These are phyloP conservation scores for Phyllosticta ampelicida DNA, from an alignment of 2,329 filamentous ascomycete species.

Conservation along the genomic window DNA sequence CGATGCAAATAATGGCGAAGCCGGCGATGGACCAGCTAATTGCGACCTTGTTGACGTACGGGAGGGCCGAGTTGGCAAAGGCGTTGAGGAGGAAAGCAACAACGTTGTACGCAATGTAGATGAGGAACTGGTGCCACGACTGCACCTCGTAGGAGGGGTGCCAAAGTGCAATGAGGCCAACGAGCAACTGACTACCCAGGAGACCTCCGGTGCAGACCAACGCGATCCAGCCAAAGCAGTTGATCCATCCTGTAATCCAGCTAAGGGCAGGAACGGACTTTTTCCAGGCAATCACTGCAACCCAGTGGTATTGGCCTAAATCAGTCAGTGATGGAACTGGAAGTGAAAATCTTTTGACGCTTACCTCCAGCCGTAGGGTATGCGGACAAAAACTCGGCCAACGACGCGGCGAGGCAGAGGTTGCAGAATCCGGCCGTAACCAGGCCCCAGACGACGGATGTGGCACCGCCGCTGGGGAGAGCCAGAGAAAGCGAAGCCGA, in stretches of 20 bases:
- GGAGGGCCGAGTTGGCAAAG: constrained; percentile 51
- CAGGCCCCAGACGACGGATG: constrained; percentile 61
- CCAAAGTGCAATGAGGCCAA: constrained; percentile 54
- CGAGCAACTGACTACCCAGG: constrained; percentile 55
- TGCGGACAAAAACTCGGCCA: constrained; percentile 61
- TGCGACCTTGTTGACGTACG: constrained; percentile 55
- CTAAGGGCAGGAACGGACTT: constrained; percentile 51
- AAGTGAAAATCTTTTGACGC: not conserved
- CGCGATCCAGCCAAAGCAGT: constrained; percentile 58
- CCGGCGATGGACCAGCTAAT: constrained; percentile 62
- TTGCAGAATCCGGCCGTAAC: constrained; percentile 51
- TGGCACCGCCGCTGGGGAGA: constrained; percentile 60
- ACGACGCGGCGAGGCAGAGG: constrained; percentile 54
- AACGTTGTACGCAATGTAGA: constrained; percentile 55
- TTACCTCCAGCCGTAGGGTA: constrained; percentile 40
- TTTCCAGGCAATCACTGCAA: constrained; percentile 52
- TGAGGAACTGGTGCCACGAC: constrained; percentile 62
- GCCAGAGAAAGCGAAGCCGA: constrained; percentile 49
- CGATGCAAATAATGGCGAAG: constrained; percentile 60
- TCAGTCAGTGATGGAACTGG: not conserved
- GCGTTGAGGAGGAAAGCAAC: constrained; percentile 54
- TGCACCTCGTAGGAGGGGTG: constrained; percentile 46
- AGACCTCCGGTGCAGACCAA: constrained; percentile 58
- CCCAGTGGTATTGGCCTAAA: constrained; percentile 61
- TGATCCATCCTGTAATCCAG: constrained; percentile 65